Evolutionary conservation across 2,329 filamentous ascomycete species (phyloP).

Genomic region (Phaeosphaeriaceae sp.): DNA sequence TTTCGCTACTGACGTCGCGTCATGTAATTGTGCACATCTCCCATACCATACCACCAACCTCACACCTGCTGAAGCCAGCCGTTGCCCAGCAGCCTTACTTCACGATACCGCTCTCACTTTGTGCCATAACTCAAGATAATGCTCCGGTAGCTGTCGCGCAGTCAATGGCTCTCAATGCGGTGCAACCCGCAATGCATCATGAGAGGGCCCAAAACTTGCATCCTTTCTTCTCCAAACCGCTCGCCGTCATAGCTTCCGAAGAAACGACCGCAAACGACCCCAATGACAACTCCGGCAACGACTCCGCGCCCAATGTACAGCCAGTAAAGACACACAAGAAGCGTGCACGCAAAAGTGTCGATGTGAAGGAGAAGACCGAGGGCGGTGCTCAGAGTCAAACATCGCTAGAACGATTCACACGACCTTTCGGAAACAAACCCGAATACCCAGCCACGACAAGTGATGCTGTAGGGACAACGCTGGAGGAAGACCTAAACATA

Average conservation of each 20-base stretch:
- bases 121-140: conserved; percentile 10
- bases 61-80: conserved; percentile 3
- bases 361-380: conserved; percentile 19
- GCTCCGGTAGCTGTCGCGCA: conserved; percentile 18
- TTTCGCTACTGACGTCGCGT: conserved; percentile 15
- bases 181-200: conserved; percentile 47
- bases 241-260: conserved; percentile 8
- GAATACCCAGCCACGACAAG: conserved; percentile 3
- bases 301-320: conserved; percentile 22
- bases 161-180: conserved; percentile 48
- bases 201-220: conserved; percentile 45
- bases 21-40: background rate
- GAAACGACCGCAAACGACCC: conserved; percentile 14
- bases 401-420: conserved; percentile 37
- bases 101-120: background rate
- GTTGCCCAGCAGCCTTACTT: background rate
- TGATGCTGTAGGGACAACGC: conserved; percentile 12
- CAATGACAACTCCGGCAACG: conserved; percentile 29
- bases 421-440: background rate
- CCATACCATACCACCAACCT: conserved; percentile 1
- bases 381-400: conserved; percentile 26
- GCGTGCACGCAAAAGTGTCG: conserved; percentile 28
- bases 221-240: conserved; percentile 48
- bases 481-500: conserved; percentile 40
- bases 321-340: conserved; percentile 28